These are phyloP conservation scores for Cyberlindnera mississippiensis DNA, from an alignment of 805 yeast species.

Conservation along the genomic window DNA sequence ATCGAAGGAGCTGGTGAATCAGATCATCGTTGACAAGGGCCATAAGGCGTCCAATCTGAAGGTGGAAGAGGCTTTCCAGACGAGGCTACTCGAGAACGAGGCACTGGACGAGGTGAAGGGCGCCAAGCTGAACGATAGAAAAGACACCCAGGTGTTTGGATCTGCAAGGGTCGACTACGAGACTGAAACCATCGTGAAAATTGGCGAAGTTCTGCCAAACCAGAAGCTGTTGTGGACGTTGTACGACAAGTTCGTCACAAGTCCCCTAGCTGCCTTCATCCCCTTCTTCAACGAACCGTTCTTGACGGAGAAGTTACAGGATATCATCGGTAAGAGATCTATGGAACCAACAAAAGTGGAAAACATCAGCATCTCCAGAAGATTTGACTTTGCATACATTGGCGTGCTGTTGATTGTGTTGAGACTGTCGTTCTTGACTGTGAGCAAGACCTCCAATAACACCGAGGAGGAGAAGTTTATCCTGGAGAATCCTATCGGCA, in stretches of 20 bases:
- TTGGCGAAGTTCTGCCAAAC: slow-evolving; percentile 23
- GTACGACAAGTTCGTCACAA: slow-evolving; percentile 20
- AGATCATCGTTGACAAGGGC: slow-evolving; percentile 21
- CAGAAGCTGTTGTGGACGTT: slow-evolving; percentile 23
- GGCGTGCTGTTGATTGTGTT: slow-evolving; percentile 22
- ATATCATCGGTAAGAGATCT: slow-evolving; percentile 11
- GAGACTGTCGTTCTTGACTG: slow-evolving; percentile 22
- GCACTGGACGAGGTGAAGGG: slow-evolving; percentile 34
- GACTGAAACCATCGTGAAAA: slow-evolving; percentile 18
- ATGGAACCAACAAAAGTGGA: slow-evolving; percentile 9
- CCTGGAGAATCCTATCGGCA: slow-evolving; percentile 42
- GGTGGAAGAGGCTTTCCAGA: slow-evolving; percentile 29
- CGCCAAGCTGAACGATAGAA: slow-evolving; percentile 2
- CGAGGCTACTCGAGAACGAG: slow-evolving; percentile 33
- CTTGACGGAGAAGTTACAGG: slow-evolving; percentile 16
- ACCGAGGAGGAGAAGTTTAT: slow-evolving; percentile 32
- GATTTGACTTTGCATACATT: slow-evolving; percentile 27
- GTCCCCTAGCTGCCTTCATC: slow-evolving; percentile 20
- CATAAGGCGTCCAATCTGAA: slow-evolving; percentile 8
- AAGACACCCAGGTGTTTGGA: slow-evolving; percentile 16
- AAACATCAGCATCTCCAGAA: slow-evolving; percentile 15
- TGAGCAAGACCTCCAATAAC: slow-evolving; percentile 18
- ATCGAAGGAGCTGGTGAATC: slow-evolving; percentile 19
- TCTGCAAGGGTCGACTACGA: slow-evolving; percentile 15
- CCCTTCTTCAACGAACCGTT: slow-evolving; percentile 26